Evolutionary conservation across 2,329 filamentous ascomycete species (phyloP).

Genomic region (Raffaelea deltoideospora): DNA sequence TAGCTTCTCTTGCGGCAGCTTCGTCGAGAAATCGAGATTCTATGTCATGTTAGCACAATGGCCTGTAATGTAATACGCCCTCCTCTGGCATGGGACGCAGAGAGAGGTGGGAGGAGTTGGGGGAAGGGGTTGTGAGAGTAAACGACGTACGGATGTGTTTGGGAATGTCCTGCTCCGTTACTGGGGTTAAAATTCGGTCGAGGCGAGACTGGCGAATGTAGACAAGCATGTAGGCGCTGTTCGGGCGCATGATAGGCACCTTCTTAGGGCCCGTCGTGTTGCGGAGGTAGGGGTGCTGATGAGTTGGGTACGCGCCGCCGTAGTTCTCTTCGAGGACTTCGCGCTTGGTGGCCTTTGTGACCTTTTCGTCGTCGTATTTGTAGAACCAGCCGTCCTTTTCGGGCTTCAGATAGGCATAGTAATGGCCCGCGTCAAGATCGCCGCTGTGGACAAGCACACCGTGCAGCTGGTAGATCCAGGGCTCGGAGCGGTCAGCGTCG

Average conservation of each 20-base stretch:
- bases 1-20: slow-evolving; percentile 56
- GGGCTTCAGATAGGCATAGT: slow-evolving; percentile 94
- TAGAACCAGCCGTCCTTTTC: slow-evolving; percentile 89
- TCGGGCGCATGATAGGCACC: slow-evolving; percentile 44
- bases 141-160: slow-evolving; percentile 62
- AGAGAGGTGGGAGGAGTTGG: too few species aligned
- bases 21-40: slow-evolving; percentile 71
- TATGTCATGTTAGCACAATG: too few species aligned
- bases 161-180: slow-evolving; percentile 66
- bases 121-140: too few species aligned
- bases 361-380: slow-evolving; percentile 92
- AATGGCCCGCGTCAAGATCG: slow-evolving; percentile 92
- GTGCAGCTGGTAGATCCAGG: slow-evolving; percentile 85
- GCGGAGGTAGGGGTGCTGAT: slow-evolving; percentile 28
- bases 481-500: slow-evolving; percentile 71
- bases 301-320: slow-evolving; percentile 60
- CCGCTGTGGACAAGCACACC: slow-evolving; percentile 93
- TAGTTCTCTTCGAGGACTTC: slow-evolving; percentile 96
- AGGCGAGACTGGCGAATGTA: slow-evolving; percentile 80
- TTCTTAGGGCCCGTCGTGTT: slow-evolving; percentile 37
- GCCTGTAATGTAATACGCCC: too few species aligned
- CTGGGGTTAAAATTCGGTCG: slow-evolving; percentile 66
- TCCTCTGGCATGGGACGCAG: too few species aligned
- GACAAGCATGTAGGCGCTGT: slow-evolving; percentile 97
- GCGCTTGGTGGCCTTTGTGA: slow-evolving; percentile 81